phyloP scores from a whole-genome alignment of 2,329 filamentous ascomycete genomes.

The Mollisia scopiformis region DNA sequence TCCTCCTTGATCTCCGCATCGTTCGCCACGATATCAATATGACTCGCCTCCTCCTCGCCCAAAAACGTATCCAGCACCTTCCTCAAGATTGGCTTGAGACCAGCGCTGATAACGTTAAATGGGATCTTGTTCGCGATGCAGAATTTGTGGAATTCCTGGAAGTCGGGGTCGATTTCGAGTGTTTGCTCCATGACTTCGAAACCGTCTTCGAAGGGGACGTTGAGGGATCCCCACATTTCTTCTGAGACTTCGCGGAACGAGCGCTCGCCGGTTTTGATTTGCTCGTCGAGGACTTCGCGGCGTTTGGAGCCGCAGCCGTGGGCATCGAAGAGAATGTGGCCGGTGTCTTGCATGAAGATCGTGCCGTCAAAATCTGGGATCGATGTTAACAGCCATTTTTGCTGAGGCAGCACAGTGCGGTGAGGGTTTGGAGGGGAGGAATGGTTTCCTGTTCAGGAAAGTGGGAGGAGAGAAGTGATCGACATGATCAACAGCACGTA shows the following conservation, averaged over 20 bases:
- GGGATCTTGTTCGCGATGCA: conserved; percentile 65
- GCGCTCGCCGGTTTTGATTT: conserved; percentile 66
- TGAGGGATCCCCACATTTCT: conserved; percentile 71
- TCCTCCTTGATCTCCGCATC: conserved; percentile 62
- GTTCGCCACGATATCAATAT: conserved; percentile 71
- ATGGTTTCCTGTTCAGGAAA: neutral
- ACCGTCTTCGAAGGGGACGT: conserved; percentile 68
- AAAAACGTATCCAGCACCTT: conserved; percentile 66
- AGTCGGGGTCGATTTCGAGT: conserved; percentile 66
- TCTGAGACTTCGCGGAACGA: conserved; percentile 72
- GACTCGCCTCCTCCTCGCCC: conserved; percentile 58
- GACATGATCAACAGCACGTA: conserved; percentile 34
- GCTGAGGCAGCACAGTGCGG: too few species aligned
- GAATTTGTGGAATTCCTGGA: conserved; percentile 66
- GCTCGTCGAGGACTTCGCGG: conserved; percentile 60
- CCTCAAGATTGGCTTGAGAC: conserved; percentile 65
- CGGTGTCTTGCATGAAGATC: conserved; percentile 73
- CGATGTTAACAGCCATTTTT: neutral
- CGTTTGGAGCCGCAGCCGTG: conserved; percentile 63
- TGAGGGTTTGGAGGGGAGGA: neutral
- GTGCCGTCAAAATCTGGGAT: conserved; percentile 68
- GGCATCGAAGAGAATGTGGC: conserved; percentile 69
- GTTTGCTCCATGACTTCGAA: conserved; percentile 65
- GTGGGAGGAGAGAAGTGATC: neutral
- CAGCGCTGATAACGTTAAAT: conserved; percentile 72